phyloP scores from a whole-genome alignment of 1,139 yeast species.

The Sugiyamaella pinicola region DNA sequence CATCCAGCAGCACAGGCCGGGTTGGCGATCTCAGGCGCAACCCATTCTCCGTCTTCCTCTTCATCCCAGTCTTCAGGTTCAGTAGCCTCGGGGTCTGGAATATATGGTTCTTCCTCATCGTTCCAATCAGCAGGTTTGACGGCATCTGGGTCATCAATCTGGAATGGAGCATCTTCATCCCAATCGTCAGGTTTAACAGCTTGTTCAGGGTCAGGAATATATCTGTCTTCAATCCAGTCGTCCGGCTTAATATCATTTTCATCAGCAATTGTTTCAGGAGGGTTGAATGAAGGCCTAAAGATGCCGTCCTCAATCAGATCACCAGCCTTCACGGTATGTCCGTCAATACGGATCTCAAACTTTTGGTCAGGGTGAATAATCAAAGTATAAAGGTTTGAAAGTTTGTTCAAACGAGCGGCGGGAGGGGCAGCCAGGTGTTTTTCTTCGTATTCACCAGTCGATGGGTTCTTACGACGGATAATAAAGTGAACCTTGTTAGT shows the following conservation, averaged over 20 bases:
- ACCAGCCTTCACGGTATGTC: conserved; percentile 71
- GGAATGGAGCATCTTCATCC: conserved; percentile 65
- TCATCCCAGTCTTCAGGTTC: conserved; percentile 84
- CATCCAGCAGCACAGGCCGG: conserved; percentile 78
- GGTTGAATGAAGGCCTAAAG: conserved; percentile 65
- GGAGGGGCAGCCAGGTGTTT: conserved; percentile 71
- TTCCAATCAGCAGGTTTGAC: conserved; percentile 78
- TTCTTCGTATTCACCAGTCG: conserved; percentile 62
- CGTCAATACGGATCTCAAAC: conserved; percentile 81
- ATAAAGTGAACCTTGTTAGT: conserved; percentile 80
- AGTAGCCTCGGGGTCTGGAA: conserved; percentile 65
- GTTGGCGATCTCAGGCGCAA: conserved; percentile 66
- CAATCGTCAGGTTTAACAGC: conserved; percentile 75
- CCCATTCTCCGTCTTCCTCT: conserved; percentile 84
- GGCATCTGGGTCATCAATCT: conserved; percentile 67
- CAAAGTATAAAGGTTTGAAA: conserved; percentile 71
- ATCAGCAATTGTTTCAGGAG: conserved; percentile 66
- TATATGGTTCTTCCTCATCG: conserved; percentile 58
- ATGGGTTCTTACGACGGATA: conserved; percentile 58
- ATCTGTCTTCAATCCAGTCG: conserved; percentile 74
- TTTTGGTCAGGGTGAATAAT: conserved; percentile 63
- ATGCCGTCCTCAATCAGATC: conserved; percentile 55
- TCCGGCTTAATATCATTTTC: conserved; percentile 65
- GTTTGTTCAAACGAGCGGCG: conserved; percentile 58
- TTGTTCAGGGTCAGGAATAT: conserved; percentile 66